These are phyloP conservation scores for Penicillium paxilli DNA, from an alignment of 495 filamentous ascomycete species.

Conservation along the genomic window DNA sequence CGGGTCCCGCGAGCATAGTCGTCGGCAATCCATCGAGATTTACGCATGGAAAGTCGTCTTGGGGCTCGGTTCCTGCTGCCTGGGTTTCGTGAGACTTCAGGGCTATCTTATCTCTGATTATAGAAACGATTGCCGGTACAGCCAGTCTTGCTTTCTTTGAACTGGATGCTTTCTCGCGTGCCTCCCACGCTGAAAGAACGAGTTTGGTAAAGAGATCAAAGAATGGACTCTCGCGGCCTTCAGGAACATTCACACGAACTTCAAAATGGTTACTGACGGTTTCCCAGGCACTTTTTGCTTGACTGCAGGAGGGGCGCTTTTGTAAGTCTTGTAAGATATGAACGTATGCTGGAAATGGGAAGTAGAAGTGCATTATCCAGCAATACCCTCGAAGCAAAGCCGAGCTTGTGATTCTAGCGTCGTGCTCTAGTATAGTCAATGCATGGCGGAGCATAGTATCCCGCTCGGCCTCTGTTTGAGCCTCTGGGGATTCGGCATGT, in stretches of 20 bases:
- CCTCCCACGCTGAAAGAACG: slow-evolving; percentile 50
- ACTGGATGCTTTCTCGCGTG: slow-evolving; percentile 21
- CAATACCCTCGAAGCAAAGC: slow-evolving; percentile 42
- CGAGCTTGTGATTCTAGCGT: slow-evolving; percentile 51
- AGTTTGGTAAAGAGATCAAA: slow-evolving; percentile 43
- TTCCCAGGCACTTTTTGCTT: slow-evolving; percentile 44
- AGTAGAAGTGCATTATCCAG: slow-evolving; percentile 48
- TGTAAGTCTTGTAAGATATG: slow-evolving; percentile 48
- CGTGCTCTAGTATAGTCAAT: slow-evolving; percentile 43
- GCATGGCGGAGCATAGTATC: slow-evolving; percentile 42
- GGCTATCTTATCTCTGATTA: slow-evolving; percentile 28
- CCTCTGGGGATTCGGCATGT: slow-evolving; percentile 16
- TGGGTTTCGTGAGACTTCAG: slow-evolving; percentile 11
- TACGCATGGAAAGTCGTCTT: neutral
- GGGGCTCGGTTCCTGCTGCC: neutral
- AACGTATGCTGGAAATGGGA: slow-evolving; percentile 55
- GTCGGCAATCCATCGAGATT: neutral
- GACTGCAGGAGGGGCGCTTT: slow-evolving; percentile 30
- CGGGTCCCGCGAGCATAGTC: neutral
- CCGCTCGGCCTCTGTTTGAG: slow-evolving; percentile 29
- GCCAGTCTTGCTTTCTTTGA: slow-evolving; percentile 11
- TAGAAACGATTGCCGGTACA: slow-evolving; percentile 41
- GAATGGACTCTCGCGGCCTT: slow-evolving; percentile 26
- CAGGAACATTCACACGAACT: slow-evolving; percentile 27
- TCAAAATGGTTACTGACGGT: slow-evolving; percentile 53